phyloP scores from a whole-genome alignment of 768 basidiomycete genomes.

The Chalciporus piperatus region DNA sequence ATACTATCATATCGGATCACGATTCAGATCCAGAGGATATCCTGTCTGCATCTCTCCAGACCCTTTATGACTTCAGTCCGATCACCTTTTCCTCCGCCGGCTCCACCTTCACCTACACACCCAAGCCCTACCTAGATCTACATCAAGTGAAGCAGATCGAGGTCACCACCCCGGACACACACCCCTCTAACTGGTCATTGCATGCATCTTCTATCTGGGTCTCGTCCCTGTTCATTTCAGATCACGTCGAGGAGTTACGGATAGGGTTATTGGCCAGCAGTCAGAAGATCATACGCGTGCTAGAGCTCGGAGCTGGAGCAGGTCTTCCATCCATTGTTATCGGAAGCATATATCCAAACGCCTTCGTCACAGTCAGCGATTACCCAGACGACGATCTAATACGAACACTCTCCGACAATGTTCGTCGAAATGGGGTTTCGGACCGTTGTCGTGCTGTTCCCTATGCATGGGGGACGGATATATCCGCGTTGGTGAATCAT shows the following conservation, averaged over 20 bases:
- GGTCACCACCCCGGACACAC: slow-evolving; percentile 61
- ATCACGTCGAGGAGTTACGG: slow-evolving; percentile 52
- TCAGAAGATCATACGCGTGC: slow-evolving; percentile 34
- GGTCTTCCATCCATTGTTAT: slow-evolving; percentile 72
- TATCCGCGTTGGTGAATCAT: slow-evolving; percentile 19
- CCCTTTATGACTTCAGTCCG: slow-evolving; percentile 59
- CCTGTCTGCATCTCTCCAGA: slow-evolving; percentile 59
- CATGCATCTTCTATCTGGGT: slow-evolving; percentile 80
- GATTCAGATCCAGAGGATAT: slow-evolving; percentile 70
- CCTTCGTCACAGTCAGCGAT: slow-evolving; percentile 56
- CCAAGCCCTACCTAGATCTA: slow-evolving; percentile 9
- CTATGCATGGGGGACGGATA: slow-evolving; percentile 64
- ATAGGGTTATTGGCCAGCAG: slow-evolving; percentile 30
- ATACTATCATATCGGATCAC: background rate
- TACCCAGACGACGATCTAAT: slow-evolving; percentile 70
- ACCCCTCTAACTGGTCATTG: slow-evolving; percentile 66
- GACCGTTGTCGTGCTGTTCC: slow-evolving; percentile 51
- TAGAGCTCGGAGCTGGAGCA: slow-evolving; percentile 74
- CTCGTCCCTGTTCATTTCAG: slow-evolving; percentile 63
- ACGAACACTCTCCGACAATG: slow-evolving; percentile 53
- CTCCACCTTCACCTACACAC: slow-evolving; percentile 47
- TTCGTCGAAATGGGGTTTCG: slow-evolving; percentile 47
- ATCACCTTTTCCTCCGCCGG: slow-evolving; percentile 59
- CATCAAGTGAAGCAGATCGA: slow-evolving; percentile 32
- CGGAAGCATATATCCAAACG: slow-evolving; percentile 44